These are phyloP conservation scores for Henckelia pumila DNA, from an alignment of 257 asterid species.

Conservation along the genomic window DNA sequence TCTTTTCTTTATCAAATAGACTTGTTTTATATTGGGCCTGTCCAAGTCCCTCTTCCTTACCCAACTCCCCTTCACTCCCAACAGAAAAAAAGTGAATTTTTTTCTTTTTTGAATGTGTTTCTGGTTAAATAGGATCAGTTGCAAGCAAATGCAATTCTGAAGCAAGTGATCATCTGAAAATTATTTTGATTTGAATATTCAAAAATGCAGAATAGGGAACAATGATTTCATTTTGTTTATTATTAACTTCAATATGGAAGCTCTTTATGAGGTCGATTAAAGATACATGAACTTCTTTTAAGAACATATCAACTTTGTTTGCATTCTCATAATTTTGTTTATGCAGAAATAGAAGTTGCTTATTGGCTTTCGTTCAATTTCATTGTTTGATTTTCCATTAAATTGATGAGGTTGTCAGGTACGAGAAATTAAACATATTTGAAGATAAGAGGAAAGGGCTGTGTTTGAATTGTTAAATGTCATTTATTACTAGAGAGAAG, in stretches of 20 bases:
- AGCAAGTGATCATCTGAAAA: neutral
- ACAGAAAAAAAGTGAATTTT: neutral
- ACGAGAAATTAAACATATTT: neutral
- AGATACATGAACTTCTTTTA: neutral
- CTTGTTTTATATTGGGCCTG: too few relatives aligned
- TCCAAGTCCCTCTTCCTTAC: too few relatives aligned
- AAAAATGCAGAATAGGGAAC: neutral
- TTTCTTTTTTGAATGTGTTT: neutral
- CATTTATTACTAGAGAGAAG: neutral
- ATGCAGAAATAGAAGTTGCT: neutral
- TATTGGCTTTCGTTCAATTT: neutral
- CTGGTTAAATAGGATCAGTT: neutral
- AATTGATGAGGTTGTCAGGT: neutral
- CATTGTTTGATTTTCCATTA: neutral
- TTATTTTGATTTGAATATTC: neutral
- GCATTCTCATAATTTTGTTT: neutral
- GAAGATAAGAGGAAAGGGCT: neutral
- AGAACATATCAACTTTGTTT: neutral
- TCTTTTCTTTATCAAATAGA: too few relatives aligned
- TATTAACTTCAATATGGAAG: neutral
- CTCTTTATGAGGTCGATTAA: neutral
- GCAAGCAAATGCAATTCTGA: neutral
- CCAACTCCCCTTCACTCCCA: too few relatives aligned
- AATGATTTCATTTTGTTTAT: neutral
- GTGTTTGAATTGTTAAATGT: too few relatives aligned